A percentile compares a stretch with the other conserved stretches of the same genome.
These are phyloP conservation scores for Trichophyton benhamiae DNA, from an alignment of 2,329 filamentous ascomycete genomes.

Conservation along the genomic window DNA sequence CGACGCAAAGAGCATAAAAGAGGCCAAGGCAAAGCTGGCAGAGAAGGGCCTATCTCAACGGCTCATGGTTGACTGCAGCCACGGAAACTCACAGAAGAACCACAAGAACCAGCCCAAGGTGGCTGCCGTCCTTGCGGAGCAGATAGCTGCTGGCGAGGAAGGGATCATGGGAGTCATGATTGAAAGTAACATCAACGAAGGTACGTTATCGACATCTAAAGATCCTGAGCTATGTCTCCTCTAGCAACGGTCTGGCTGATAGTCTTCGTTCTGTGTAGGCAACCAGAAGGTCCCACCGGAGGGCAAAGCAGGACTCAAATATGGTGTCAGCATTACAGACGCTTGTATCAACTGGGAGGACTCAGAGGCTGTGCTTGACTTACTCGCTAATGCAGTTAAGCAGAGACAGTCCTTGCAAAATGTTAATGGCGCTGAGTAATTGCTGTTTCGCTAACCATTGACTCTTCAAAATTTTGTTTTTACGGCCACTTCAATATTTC, in stretches of 20 bases:
- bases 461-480: not conserved
- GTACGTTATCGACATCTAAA: conserved; percentile 18
- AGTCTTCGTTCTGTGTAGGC: not conserved
- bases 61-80: conserved; percentile 97
- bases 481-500: no score
- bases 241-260: not conserved
- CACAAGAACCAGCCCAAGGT: conserved; percentile 96
- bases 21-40: conserved; percentile 61
- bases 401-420: conserved; percentile 46
- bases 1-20: conserved; percentile 70
- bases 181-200: conserved; percentile 92
- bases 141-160: conserved; percentile 75
- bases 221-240: not conserved
- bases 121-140: conserved; percentile 65
- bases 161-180: conserved; percentile 97
- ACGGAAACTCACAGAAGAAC: conserved; percentile 96
- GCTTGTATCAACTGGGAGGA: conserved; percentile 93
- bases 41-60: conserved; percentile 78
- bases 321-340: conserved; percentile 88
- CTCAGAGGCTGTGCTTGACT: conserved; percentile 65
- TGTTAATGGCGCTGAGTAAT: not conserved
- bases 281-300: conserved; percentile 80
- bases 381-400: conserved; percentile 67
- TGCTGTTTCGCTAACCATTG: no score
- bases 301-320: conserved; percentile 65